phyloP scores from a whole-genome alignment of 2,329 filamentous ascomycete genomes.

The Mycosphaerella arachidis region DNA sequence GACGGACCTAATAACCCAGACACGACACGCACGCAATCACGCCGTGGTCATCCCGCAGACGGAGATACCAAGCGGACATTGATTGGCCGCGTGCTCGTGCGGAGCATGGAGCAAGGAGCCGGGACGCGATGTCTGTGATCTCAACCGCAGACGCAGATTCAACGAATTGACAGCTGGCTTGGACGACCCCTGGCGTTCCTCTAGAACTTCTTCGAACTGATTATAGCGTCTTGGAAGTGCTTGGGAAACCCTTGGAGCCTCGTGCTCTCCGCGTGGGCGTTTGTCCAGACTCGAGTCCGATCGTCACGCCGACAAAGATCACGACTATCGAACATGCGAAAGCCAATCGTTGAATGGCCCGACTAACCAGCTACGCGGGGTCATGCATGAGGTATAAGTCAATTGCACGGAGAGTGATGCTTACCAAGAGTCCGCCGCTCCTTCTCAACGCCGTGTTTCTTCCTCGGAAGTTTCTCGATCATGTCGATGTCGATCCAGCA shows the following conservation, averaged over 20 bases:
- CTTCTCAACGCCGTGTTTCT: not conserved
- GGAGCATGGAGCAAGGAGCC: not conserved
- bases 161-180: not conserved
- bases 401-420: not conserved
- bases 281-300: not conserved
- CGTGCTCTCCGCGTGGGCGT: not conserved
- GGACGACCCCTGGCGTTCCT: not conserved
- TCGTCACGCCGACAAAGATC: not conserved
- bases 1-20: not conserved
- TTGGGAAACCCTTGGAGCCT: not conserved
- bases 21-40: not conserved
- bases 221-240: not conserved
- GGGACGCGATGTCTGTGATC: not conserved
- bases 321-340: not conserved
- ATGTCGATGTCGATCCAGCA: constrained; percentile 23
- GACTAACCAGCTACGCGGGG: not conserved
- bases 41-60: not conserved
- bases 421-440: not conserved
- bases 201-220: not conserved
- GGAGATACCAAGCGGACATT: not conserved
- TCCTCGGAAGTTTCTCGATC: not conserved
- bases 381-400: not conserved
- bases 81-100: not conserved
- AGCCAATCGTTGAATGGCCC: not conserved
- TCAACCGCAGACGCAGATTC: not conserved